Evolutionary conservation across 1,284 basidiomycete genomes (phyloP), one percentile per base, ranked within the genome.

Genomic region (Anthracocystis walkeri): DNA sequence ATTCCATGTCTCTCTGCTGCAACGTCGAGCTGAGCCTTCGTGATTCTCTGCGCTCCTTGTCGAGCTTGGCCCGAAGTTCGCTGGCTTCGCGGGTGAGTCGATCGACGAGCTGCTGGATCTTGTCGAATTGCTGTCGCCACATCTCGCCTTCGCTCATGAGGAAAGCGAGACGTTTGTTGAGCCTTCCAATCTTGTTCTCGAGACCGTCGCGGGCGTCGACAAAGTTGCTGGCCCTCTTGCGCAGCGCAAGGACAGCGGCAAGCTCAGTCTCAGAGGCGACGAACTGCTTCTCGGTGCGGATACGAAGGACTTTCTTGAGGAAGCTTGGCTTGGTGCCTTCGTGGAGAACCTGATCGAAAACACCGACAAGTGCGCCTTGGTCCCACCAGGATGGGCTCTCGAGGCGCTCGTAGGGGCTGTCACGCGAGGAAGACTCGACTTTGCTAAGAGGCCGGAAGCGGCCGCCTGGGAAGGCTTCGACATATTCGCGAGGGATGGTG

Each of bases 351-450:
- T 88, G 88, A 85, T 96, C 94, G 77, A 97, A 95, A 7, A 93
- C 94, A 71, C 92, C 90, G 58, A 97, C 91, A 79, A 95, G 92
- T 23, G 91, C 90, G 12, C 91, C 92, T 46, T 92, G 93, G 82
- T 94, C 90, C 94, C 94, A 97, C 94, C 94, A 97, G 67, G 90
- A 90, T 0, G 94, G 95, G 41, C 91, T 88, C 82, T 93, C 92
- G 84, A 95, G 33, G 90, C 92, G 57, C 91, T 88, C 86, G 92
- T 93, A 33, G 91, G 91, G 84, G 91, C 91, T 63, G 92, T 93
- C 85, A 92, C 92, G 88, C 91, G 94, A 44, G 91, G 89, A 12
- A 92, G 92, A 49, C 91, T 87, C 87, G 94, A 93, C 53, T 92
- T 89, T 51, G 73, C 57, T 79, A 35, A 87, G 84, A 18, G 87